Conservation (phyloP, 163 green algal species). For the Trebouxia gelatinosa region DNA sequence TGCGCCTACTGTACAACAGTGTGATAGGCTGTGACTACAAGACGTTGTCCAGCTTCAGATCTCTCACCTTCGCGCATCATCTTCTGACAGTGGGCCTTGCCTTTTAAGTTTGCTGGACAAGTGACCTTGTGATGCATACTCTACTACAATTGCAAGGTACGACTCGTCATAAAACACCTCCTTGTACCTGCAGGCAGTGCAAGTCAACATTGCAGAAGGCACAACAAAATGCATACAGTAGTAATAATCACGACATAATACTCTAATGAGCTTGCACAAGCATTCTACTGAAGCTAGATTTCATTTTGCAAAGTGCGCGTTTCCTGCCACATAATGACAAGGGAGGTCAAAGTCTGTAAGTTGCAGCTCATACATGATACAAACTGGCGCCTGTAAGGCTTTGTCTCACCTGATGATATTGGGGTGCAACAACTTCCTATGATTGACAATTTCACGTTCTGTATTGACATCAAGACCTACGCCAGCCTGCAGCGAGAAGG, state of each 20-base stretch:
- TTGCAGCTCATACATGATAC: too few relatives aligned
- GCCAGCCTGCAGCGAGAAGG: constrained; percentile 26
- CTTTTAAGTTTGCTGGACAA: constrained; percentile 43
- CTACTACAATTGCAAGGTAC: constrained; percentile 72
- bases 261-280: too few relatives aligned
- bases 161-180: constrained; percentile 20
- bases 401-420: constrained; percentile 87
- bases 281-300: too few relatives aligned
- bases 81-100: constrained; percentile 24
- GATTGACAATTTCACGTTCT: constrained; percentile 96
- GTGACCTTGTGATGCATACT: constrained; percentile 58
- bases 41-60: neutral
- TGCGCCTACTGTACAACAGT: too few relatives aligned
- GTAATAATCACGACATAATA: too few relatives aligned
- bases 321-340: too few relatives aligned
- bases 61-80: constrained; percentile 29
- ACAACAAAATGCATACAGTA: neutral
- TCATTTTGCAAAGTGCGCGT: too few relatives aligned
- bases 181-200: constrained; percentile 1
- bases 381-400: too few relatives aligned
- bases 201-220: neutral
- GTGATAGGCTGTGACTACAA: neutral
- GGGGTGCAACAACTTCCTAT: constrained; percentile 84
- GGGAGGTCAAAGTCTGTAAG: too few relatives aligned
- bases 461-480: constrained; percentile 88